Evolutionary conservation across 2,329 filamentous ascomycete genomes (phyloP), one percentile per base, ranked within the genome.

Genomic region (Cylindrodendrum hubeiense): DNA sequence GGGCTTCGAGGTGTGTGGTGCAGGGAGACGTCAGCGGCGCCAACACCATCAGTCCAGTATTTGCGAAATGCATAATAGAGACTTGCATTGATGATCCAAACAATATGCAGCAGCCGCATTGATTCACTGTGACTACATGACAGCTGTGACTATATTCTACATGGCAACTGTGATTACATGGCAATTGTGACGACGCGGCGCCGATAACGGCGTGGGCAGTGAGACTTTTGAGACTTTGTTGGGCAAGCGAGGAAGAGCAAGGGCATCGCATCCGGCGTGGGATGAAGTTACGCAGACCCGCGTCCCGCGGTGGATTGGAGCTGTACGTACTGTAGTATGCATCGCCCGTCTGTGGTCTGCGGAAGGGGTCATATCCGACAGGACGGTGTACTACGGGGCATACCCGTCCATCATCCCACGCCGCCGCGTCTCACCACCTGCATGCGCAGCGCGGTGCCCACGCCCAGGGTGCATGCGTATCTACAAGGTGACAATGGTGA

Each of bases 11-110:
- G 21, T 60, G 66, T 46, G 39, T 53, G 60, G 59, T 52, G 8
- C 24, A 47, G 22, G 30, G 33, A 39, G 34, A 22, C 30, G 37
- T 30, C 22, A 52, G 12, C 24, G 43, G 41, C n/a, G 33, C 50
- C 60, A 39, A n/a, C 41, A 55, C 30, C 50, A 17, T 56, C 39
- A 64, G 60, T 64, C 61, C 44, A 52, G 37, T 53, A 46, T 49
- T 21, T 66, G 55, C 55, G 39, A 22, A 22, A 47, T 13, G 61
- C 55, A 53, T 53, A 66, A 64, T 66, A 64, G 54, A 64, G 64
- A 66, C 60, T 63, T 64, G 37, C 64, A 66, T 66, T 66, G 60
- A 59, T 63, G 59, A 64, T 66, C 60, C 51, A 64, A 53, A 34
- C n/a, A 41, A 46, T n/a, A 34, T 52, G 49, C 6, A 12, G 15